Evolutionary conservation across 2,329 filamentous ascomycete species (phyloP).

Genomic region (Colletotrichum sp.): DNA sequence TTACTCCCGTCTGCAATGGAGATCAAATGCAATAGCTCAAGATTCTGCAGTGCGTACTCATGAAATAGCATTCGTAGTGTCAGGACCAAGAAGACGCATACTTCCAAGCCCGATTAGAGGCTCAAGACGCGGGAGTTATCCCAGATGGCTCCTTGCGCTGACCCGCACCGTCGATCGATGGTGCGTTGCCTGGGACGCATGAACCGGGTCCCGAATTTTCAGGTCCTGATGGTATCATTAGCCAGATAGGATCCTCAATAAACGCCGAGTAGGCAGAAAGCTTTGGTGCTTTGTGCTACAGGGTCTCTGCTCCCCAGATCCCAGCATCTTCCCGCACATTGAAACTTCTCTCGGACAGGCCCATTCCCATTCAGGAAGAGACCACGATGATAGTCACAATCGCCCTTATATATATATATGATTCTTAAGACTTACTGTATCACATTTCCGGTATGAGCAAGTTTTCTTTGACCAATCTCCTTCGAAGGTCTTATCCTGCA

Average conservation of each 20-base stretch:
- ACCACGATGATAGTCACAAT: neutral
- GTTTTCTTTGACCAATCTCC: neutral
- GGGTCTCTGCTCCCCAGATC: neutral
- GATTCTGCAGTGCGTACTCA: neutral
- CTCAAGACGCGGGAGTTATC: neutral
- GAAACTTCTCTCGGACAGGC: neutral
- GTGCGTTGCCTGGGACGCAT: neutral
- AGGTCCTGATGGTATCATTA: neutral
- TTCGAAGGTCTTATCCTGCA: neutral
- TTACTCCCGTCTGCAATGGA: neutral
- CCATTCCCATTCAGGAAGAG: neutral
- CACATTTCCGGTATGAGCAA: neutral
- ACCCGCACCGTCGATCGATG: neutral
- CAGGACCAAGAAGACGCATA: neutral
- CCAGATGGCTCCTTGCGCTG: neutral
- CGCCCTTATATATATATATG: neutral
- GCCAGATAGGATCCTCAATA: neutral
- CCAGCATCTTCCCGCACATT: neutral
- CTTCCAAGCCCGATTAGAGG: neutral
- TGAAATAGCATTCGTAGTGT: neutral
- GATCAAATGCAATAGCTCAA: neutral
- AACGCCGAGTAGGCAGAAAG: neutral
- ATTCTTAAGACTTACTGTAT: neutral
- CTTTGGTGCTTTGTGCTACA: neutral
- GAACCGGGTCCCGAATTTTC: neutral